Percentiles rank a stretch among this genome's conserved stretches.
Conservation (phyloP, 1,139 yeast species). For the Ogataea hybrid region DNA sequence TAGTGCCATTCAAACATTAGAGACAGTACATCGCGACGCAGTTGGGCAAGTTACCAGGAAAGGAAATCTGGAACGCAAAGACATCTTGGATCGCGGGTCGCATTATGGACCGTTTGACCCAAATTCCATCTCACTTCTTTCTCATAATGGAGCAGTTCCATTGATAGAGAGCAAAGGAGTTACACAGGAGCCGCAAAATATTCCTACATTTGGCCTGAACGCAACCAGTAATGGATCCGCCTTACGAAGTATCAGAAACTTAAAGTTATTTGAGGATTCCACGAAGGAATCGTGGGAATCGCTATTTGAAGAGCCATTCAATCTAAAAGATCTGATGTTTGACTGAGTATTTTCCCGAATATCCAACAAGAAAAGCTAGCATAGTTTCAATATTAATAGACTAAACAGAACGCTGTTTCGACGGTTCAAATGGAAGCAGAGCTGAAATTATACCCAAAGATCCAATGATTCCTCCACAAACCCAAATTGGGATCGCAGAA, state of each 20-base stretch:
- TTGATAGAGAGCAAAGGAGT: background rate
- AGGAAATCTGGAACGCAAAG: too few relatives aligned
- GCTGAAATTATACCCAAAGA: slow-evolving; percentile 41
- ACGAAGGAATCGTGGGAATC: too few relatives aligned
- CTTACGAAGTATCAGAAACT: too few relatives aligned
- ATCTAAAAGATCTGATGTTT: slow-evolving; percentile 15
- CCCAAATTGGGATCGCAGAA: slow-evolving; percentile 51
- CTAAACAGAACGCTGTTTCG: slow-evolving; percentile 18
- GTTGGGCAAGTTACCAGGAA: too few relatives aligned
- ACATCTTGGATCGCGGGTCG: too few relatives aligned
- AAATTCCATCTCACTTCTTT: background rate
- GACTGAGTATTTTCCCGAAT: background rate
- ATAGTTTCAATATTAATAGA: background rate
- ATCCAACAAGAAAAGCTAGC: too few relatives aligned
- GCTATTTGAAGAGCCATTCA: slow-evolving; percentile 23
- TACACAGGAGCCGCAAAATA: too few relatives aligned
- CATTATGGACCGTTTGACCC: background rate
- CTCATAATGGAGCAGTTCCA: slow-evolving; percentile 11
- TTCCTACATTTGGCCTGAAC: too few relatives aligned
- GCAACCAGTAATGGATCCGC: too few relatives aligned
- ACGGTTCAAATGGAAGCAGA: slow-evolving; percentile 49
- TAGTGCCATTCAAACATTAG: slow-evolving; percentile 5
- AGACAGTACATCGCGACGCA: slow-evolving; percentile 4
- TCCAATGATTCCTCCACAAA: slow-evolving; percentile 53
- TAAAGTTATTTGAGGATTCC: too few relatives aligned